Percentiles rank a stretch among this genome's conserved stretches.
These are phyloP conservation scores for Marasmius tenuissimus DNA, from an alignment of 1,284 basidiomycete genomes.

Conservation along the genomic window DNA sequence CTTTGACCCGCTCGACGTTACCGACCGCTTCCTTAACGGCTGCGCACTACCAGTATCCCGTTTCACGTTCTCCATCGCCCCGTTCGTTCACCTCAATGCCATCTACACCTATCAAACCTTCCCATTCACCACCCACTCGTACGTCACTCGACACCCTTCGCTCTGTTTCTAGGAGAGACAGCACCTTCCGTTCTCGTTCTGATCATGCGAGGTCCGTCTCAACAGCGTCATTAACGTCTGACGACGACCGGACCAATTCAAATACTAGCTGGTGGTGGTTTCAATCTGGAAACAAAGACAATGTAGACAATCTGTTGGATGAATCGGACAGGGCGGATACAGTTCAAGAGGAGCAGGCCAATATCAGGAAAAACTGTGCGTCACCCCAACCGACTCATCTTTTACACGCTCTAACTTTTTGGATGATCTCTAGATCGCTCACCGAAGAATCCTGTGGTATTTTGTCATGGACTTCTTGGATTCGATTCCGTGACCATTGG, in stretches of 20 bases:
- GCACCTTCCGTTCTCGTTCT: constrained; percentile 20
- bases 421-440: constrained; percentile 6
- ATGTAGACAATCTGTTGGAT: constrained; percentile 46
- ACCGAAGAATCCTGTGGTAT: constrained; percentile 75
- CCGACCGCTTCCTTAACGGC: constrained; percentile 62
- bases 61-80: constrained; percentile 16
- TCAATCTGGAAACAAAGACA: constrained; percentile 47
- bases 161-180: constrained; percentile 43
- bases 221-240: constrained; percentile 12
- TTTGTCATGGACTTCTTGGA: constrained; percentile 91
- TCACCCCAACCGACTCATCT: constrained; percentile 16
- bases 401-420: constrained; percentile 1
- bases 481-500: constrained; percentile 80
- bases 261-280: constrained; percentile 53
- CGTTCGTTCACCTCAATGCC: constrained; percentile 12
- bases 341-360: constrained; percentile 50
- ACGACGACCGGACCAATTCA: constrained; percentile 7
- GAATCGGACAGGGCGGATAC: constrained; percentile 60
- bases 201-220: constrained; percentile 26
- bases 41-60: constrained; percentile 23
- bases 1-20: constrained; percentile 60
- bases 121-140: constrained; percentile 36
- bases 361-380: constrained; percentile 72
- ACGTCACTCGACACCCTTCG: constrained; percentile 68
- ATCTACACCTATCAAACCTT: constrained; percentile 34